These are phyloP conservation scores for Remersonia thermophila DNA, from an alignment of 2,329 filamentous ascomycete species.

Conservation along the genomic window DNA sequence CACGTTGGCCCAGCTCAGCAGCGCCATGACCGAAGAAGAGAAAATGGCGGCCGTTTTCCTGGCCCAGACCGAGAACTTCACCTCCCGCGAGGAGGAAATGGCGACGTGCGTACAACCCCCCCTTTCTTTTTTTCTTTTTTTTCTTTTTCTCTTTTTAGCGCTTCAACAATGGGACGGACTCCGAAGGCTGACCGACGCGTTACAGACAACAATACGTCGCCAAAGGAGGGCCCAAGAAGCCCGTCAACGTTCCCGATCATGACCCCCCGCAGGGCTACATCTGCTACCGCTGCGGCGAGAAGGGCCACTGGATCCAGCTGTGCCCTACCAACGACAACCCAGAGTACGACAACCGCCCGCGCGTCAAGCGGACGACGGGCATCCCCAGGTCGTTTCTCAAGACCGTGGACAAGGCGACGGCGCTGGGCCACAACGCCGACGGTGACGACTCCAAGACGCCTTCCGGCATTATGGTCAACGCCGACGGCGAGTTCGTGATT, in stretches of 20 bases:
- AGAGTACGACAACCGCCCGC: conserved; percentile 82
- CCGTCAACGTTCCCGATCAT: conserved; percentile 73
- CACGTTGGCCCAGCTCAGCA: conserved; percentile 55
- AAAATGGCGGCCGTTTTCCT: conserved; percentile 87
- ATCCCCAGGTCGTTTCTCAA: conserved; percentile 93
- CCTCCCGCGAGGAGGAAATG: conserved; percentile 81
- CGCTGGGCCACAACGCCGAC: conserved; percentile 59
- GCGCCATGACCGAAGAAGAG: conserved; percentile 82
- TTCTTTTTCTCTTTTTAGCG: background rate
- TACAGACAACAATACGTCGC: conserved; percentile 49
- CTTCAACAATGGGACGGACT: too few relatives aligned
- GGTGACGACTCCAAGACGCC: conserved; percentile 71
- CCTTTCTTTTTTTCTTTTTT: background rate
- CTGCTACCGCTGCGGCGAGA: conserved; percentile 91
- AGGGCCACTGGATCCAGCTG: conserved; percentile 98
- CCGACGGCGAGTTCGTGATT: conserved; percentile 94
- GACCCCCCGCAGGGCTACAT: conserved; percentile 89
- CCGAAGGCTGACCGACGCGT: background rate
- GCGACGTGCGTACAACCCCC: conserved; percentile 64
- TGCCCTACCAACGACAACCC: conserved; percentile 98
- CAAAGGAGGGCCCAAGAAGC: conserved; percentile 51
- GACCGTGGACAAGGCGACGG: conserved; percentile 82
- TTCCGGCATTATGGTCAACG: conserved; percentile 92
- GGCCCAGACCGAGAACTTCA: conserved; percentile 73
- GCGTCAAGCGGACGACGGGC: conserved; percentile 91